Base-by-base conservation (phyloP, 352 stramenopile genomes). In the Globisporangium nunn region DNA sequence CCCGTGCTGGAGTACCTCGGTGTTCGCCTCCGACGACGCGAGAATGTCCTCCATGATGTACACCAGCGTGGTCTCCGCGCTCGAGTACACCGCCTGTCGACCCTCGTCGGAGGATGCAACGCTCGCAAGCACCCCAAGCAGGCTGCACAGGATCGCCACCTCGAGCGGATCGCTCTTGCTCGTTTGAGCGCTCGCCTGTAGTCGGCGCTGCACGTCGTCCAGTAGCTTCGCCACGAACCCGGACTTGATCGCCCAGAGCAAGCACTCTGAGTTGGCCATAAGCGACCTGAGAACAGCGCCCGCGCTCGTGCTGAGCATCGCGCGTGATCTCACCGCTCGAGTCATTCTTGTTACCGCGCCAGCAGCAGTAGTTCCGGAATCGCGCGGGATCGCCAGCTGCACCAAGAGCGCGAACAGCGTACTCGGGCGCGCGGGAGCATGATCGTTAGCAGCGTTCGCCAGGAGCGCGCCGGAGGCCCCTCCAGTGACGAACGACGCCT, bases 41-140 rank as follows among this genome's bases (percentile, higher is more conserved):
- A 87, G 67, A 6, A 81, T 67, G 47, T 90, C 80, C 14, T 67
- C 70, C 8, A 87, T 28, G 43, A 88, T 56, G n/a, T 74, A 37
- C 3, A 55, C 58, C 6, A 88, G 58, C 33, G 65, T 58, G 11
- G 60, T 72, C 29, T 60, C 30, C 39, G 68, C 66, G 47, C 33
- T 75, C 6, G 61, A 52, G 44, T 78, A 74, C 3, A 87, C 48
- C 5, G 75, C 54, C 8, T 70, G 63, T 10, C 65, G 63, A 0
- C 77, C 80, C 52, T 87, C 77, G 14, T 90, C 73, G 0, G 40
- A 65, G 41, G 67, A 70, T 43, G 68, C 72, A 8, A 82, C 59
- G 23, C 64, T 72, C 2, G 65, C 58, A 23, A 90, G 63, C 4
- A 88, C 63, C 10, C 59, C 49, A 0, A 90, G 62, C 47, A 90